Evolutionary conservation across 352 stramenopile genomes (phyloP), one percentile per base, ranked within the genome.

Genomic region (Phytophthora crassamura): DNA sequence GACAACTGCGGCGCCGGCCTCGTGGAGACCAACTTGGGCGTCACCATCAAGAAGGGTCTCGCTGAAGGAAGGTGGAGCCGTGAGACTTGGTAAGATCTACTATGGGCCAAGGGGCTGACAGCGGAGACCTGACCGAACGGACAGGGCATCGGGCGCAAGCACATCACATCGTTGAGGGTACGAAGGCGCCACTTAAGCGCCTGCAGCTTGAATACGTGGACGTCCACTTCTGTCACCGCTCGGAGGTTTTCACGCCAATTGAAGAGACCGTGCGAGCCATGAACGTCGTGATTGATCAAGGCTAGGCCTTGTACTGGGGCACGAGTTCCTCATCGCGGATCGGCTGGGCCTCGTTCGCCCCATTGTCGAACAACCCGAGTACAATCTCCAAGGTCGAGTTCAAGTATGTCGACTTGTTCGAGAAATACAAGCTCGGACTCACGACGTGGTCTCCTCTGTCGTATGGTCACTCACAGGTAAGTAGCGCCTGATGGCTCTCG

Each of bases 391-490:
- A 70, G 18, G 69, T 90, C 12, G 82, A 90, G 49, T 73, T 75
- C 40, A 78, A 90, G 59, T 88, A 78, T 50, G 47, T 60, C 25
- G 58, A 75, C 18, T 45, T 90, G 47, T 90, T 80, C 69, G 67
- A 79, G 40, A 70, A 75, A 30, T 86, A 86, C 68, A 85, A 82
- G 30, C 50, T 84, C 11, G 78, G n/a, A n/a, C n/a, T n/a, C n/a
- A n/a, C n/a, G n/a, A n/a, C n/a, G n/a, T n/a, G n/a, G n/a, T n/a
- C n/a, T 7, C 66, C 59, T 5, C 62, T 91, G 0, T 67, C 69
- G 1, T 77, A 67, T 11, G 84, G 82, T 7, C 84, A 15, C 61
- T 93, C 7, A 89, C 82, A n/a, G 80, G 80, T 49, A 93, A 93
- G 66, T 88, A 91, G 67, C 64, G 15, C 62, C 52, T 11, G 56